Conservation (phyloP, 2,329 filamentous ascomycete genomes). For the Pseudogymnoascus sp. region DNA sequence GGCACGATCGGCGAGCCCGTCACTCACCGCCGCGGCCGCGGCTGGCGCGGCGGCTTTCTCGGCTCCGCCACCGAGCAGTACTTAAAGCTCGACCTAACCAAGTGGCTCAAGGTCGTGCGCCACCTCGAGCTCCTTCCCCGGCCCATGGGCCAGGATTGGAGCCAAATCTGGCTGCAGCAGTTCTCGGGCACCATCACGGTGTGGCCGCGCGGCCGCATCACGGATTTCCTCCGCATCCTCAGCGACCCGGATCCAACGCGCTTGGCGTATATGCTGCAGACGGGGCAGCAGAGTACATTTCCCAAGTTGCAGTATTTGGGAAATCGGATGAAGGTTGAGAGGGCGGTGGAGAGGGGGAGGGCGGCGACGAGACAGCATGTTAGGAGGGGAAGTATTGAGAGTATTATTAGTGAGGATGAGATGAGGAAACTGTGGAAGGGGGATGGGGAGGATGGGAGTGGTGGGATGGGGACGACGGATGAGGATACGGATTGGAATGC, state of each 20-base stretch:
- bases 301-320: conserved; percentile 85
- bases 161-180: conserved; percentile 87
- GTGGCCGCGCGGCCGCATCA: conserved; percentile 73
- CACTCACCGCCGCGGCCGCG: conserved; percentile 83
- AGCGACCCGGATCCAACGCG: conserved; percentile 69
- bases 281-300: conserved; percentile 81
- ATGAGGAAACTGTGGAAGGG: conserved; percentile 29
- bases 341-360: conserved; percentile 52
- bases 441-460: background rate
- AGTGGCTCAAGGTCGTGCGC: conserved; percentile 92
- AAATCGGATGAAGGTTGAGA: conserved; percentile 79
- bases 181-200: conserved; percentile 94
- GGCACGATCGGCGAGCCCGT: conserved; percentile 89
- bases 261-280: conserved; percentile 79
- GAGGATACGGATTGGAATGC: conserved; percentile 8
- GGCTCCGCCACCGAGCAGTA: conserved; percentile 90
- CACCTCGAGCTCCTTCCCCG: conserved; percentile 87
- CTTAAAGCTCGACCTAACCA: conserved; percentile 90
- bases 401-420: conserved; percentile 53
- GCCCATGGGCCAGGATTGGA: conserved; percentile 91
- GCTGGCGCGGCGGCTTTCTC: conserved; percentile 92
- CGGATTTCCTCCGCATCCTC: conserved; percentile 80
- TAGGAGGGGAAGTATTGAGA: conserved; percentile 46
- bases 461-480: conserved; percentile 5
- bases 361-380: conserved; percentile 41